Base-by-base conservation (phyloP, 2,329 filamentous ascomycete genomes). In the Chalaropsis ovoidea region DNA sequence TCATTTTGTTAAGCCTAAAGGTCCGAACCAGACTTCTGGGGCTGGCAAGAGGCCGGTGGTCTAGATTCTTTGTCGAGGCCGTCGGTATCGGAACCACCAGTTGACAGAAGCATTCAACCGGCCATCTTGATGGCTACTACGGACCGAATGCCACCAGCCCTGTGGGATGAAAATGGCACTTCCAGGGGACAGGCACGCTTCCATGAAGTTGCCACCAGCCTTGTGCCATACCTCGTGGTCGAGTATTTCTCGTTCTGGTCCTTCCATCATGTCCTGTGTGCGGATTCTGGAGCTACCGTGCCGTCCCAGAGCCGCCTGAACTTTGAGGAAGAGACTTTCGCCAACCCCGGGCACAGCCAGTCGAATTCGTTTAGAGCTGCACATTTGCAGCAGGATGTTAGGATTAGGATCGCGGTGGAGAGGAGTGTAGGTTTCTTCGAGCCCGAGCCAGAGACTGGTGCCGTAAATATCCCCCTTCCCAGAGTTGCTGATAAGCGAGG, bases 331-430 rank as follows among this genome's bases (percentile, higher is more conserved):
- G 1, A 96, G 73, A 0, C 71, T 74, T 60, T 81, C 76, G 0
- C 94, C 94, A 2, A 78, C 71, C 0, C 75, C 72, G 0, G 91
- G 90, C 3, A 79, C 76, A 67, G 93, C 79, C 13, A 96, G 73
- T n/a, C 91, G 81, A 17, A 96, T 78, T 0, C 77, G 73, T 75
- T 99, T 99, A 63, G 72, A 75, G 3, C 89, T 85, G 17, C 83
- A 84, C 13, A 97, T 75, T 75, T 99, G 94, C 58, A 89, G 84
- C 73, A 97, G 96, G 0, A 96, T 71, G 72, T 99, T 99, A 0
- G 90, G 90, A 71, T 97, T 97, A 0, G 94, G 94, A 71, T 99
- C 94, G 65, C 88, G 84, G 75, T 99, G 94, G 2, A 96, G 78
- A 2, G 94, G 91, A 0, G 94, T 96, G 70, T 90, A 91, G 0